Percentiles rank a stretch among this genome's conserved stretches.
Evolutionary conservation across 495 filamentous ascomycete species (phyloP).

Genomic region (Penicillium cataractarum): DNA sequence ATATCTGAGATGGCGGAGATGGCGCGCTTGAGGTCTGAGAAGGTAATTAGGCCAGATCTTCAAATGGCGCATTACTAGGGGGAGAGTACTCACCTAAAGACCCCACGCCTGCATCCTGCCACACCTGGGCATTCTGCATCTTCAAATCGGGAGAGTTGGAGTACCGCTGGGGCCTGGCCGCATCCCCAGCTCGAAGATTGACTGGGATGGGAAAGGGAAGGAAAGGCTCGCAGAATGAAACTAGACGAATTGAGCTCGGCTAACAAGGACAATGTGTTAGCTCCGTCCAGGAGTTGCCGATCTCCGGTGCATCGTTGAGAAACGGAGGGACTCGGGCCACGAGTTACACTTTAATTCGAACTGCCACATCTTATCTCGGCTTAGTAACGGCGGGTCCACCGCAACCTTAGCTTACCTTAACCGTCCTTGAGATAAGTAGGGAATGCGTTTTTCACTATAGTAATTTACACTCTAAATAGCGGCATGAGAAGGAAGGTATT

Average conservation of each 20-base stretch:
- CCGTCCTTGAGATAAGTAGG: not conserved
- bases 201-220: not conserved
- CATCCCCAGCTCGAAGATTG: slow-evolving; percentile 15
- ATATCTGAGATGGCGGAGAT: slow-evolving; percentile 31
- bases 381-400: slow-evolving; percentile 25
- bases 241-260: slow-evolving; percentile 8
- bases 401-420: slow-evolving; percentile 1
- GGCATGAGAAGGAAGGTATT: not conserved
- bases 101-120: slow-evolving; percentile 20
- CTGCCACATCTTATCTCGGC: slow-evolving; percentile 19
- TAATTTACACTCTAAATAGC: not conserved
- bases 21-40: slow-evolving; percentile 28
- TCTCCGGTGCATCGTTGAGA: slow-evolving; percentile 15
- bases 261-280: slow-evolving; percentile 4
- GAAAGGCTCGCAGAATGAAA: not conserved
- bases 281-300: slow-evolving; percentile 18
- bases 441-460: not conserved
- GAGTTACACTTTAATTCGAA: slow-evolving; percentile 34
- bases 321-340: slow-evolving; percentile 26
- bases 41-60: not conserved
- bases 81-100: slow-evolving; percentile 18
- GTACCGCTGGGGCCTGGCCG: slow-evolving; percentile 11
- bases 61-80: not conserved
- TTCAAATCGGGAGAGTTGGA: slow-evolving; percentile 16
- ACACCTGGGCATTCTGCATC: slow-evolving; percentile 30